Base-by-base conservation (phyloP, 1,139 yeast genomes). In the Saccharomyces hybrid region DNA sequence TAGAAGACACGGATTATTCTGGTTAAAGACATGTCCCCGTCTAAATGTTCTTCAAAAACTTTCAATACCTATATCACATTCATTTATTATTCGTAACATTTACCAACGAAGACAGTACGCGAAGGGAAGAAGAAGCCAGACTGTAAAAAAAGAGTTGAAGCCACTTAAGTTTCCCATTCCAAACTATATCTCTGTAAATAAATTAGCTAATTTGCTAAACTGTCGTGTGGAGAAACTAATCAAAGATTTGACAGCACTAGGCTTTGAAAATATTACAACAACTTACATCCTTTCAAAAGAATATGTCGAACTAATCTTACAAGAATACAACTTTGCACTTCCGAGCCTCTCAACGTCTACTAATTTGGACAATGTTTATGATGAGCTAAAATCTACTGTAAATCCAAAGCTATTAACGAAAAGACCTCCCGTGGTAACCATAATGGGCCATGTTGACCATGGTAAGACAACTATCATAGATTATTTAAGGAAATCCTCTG, bases 381-480 rank as follows among this genome's bases (percentile, higher is more conserved):
- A 80, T 8, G 51, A 74, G 69, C 57, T 70, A 26, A 65, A 26
- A 68, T 72, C 68, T 7, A 76, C 82, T 1, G 67, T 66, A 2
- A 78, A 80, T 48, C 73, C 76, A 4, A 70, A 73, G 8, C 62
- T 70, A 24, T 70, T 86, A 58, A 82, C 82, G 53, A 77, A 83
- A 14, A 76, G 99, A 61, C 90, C 99, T 0, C 99, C 99, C 0
- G 86, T 93, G 27, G 97, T 93, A 1, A 91, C 99, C 0, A 88
- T 93, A 53, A 93, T 93, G 98, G 99, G 99, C 4, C 99, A 93
- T 71, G 99, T 93, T 47, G 99, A 93, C 70, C 99, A 93, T 68
- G 99, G 99, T 1, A 93, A 93, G 68, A 93, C 99, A 1, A 91
- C 99, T 0, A 86, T 93, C 60, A 77, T 93, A 57, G 99, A 95